Evolutionary conservation across 148 eudicot genomes (phyloP).

Genomic region (Vaccinium macrocarpon): DNA sequence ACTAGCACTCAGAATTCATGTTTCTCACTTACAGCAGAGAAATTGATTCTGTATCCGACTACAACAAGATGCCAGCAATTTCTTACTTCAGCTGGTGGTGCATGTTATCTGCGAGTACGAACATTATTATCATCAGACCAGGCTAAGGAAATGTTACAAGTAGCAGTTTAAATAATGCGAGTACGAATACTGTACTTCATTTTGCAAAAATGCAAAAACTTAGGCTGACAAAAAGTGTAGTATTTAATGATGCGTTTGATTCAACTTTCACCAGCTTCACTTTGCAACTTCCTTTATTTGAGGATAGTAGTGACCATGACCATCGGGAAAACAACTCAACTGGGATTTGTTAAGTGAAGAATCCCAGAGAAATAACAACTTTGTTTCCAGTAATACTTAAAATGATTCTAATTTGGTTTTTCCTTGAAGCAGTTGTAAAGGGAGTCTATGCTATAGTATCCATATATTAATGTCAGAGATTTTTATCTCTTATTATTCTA

Average conservation of each 20-base stretch:
- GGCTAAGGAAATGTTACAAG: not conserved
- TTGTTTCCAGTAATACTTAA: too few relatives aligned
- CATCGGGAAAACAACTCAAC: too few relatives aligned
- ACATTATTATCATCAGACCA: not conserved
- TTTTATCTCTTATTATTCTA: not conserved
- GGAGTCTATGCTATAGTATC: not conserved
- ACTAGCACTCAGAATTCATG: not conserved
- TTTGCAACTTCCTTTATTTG: not conserved
- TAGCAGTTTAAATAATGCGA: not conserved
- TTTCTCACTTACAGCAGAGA: not conserved
- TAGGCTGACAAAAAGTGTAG: not conserved
- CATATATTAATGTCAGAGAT: not conserved
- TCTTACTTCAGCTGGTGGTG: conserved; percentile 2
- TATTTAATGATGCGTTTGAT: not conserved
- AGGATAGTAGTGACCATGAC: not conserved
- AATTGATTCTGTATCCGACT: conserved; percentile 6
- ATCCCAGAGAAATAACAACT: not conserved
- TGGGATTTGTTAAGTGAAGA: not conserved
- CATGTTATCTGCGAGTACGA: conserved; percentile 15
- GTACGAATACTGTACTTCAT: not conserved
- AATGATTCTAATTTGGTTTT: not conserved
- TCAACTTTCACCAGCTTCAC: not conserved
- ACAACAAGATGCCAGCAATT: conserved; percentile 17
- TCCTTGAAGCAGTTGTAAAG: not conserved
- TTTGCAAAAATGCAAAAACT: not conserved